A percentile compares a stretch with the other conserved stretches of the same genome.
These are phyloP conservation scores for Verticillium nonalfalfae DNA, from an alignment of 2,329 filamentous ascomycete genomes.

Conservation along the genomic window DNA sequence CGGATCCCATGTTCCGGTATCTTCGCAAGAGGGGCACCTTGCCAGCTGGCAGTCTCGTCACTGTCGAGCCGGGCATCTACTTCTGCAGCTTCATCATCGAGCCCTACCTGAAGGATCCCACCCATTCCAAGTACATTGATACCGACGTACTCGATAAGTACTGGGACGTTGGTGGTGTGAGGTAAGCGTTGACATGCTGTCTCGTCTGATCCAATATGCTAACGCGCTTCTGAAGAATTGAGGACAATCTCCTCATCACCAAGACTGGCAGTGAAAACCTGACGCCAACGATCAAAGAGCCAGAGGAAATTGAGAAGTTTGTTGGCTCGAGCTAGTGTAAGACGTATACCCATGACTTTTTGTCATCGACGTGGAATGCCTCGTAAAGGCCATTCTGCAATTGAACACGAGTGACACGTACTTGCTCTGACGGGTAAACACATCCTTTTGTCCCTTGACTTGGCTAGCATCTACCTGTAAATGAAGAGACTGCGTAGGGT, in stretches of 20 bases:
- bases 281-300: constrained; percentile 65
- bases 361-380: background rate
- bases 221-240: constrained; percentile 33
- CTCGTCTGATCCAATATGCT: background rate
- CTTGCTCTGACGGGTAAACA: too few species aligned
- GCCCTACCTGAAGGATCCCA: constrained; percentile 67
- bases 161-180: constrained; percentile 74
- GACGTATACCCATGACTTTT: background rate
- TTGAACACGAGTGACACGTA: background rate
- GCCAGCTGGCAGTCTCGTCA: constrained; percentile 74
- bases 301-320: constrained; percentile 53
- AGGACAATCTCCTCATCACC: constrained; percentile 70
- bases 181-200: constrained; percentile 30
- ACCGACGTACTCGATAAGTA: constrained; percentile 66
- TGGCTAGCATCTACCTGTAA: too few species aligned
- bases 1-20: constrained; percentile 81
- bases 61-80: constrained; percentile 92
- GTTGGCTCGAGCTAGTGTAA: constrained; percentile 7
- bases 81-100: constrained; percentile 87
- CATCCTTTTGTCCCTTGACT: too few species aligned
- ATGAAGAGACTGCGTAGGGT: too few species aligned
- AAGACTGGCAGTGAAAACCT: constrained; percentile 64
- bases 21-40: constrained; percentile 70
- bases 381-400: background rate
- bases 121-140: constrained; percentile 73